Evolutionary conservation across 1,284 basidiomycete species (phyloP), one percentile per base, ranked within the genome.

Genomic region (Boletus austroedulis): DNA sequence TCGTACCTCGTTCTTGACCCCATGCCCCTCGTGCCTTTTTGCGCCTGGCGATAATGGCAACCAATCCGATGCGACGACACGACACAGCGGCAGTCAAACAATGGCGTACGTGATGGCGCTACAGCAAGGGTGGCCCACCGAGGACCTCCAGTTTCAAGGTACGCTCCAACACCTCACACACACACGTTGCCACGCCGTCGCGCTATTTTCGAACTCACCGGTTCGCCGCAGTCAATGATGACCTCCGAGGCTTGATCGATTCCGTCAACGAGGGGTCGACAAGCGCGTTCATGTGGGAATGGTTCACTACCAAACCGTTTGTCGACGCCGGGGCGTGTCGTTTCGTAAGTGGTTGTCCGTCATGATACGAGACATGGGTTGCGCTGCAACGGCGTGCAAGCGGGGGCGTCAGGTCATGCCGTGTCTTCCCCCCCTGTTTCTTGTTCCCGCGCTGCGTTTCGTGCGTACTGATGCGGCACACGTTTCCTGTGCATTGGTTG

Each of bases 221-320:
- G 5, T 38, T 21, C 17, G n/a, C 29, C 44, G 15, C 65, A 95
- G 94, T 94, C 51, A 93, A 95, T 71, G 90, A 94, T 63, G 90
- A 95, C 66, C 94, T 97, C 66, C 87, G 84, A 52, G 90, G 92
- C n/a, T 78, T 99, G 21, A 85, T 97, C 55, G 78, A 89, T 65
- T 95, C 94, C 2, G 94, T 98, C 31, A 98, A 98, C 69, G 85
- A 90, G 53, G 91, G 87, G 0, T 80, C 84, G 24, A 90, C 88
- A 19, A 89, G 87, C 67, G 89, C 88, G 15, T 93, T 92, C 75
- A 90, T 94, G 84, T 97, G 95, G 94, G 94, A 96, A 74, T 95
- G 92, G 91, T 98, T 97, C 75, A 98, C 96, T 3, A 98, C 95
- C 19, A 98, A 98, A 73, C 95, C 96, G 2, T 97, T 84, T 67